Conservation (phyloP, 495 filamentous ascomycete species). For the Talaromyces borbonicus region DNA sequence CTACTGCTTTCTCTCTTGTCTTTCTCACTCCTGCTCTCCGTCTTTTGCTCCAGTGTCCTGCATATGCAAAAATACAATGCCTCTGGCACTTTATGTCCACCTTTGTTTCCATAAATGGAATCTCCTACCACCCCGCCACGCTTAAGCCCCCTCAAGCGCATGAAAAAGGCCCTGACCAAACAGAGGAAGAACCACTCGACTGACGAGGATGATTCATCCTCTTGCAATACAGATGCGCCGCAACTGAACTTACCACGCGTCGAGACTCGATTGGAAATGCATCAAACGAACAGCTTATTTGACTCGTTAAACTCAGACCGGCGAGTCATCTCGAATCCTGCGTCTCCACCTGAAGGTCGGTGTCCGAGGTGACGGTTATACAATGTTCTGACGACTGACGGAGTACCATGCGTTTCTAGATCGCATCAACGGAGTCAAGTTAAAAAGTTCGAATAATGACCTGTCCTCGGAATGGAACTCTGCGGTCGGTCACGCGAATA, state of each 20-base stretch:
- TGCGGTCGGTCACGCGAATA: conserved; percentile 66
- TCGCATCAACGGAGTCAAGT: neutral
- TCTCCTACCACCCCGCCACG: conserved; percentile 7
- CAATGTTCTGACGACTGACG: neutral
- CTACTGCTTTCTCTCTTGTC: neutral
- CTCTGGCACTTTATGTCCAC: neutral
- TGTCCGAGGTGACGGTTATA: neutral
- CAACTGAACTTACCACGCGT: conserved; percentile 34
- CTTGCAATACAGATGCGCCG: conserved; percentile 21
- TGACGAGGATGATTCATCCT: conserved; percentile 17
- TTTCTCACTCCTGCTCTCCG: neutral
- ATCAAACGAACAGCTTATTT: conserved; percentile 31
- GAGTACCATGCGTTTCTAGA: neutral
- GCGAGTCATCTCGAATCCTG: conserved; percentile 5
- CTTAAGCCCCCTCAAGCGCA: conserved; percentile 20
- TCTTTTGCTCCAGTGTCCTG: neutral
- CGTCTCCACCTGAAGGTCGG: neutral
- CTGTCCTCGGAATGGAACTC: conserved; percentile 53
- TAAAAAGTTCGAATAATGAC: conserved; percentile 22
- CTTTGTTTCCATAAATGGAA: conserved; percentile 1
- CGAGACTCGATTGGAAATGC: conserved; percentile 38
- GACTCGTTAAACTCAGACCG: conserved; percentile 12
- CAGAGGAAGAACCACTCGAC: conserved; percentile 14
- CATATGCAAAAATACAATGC: neutral
- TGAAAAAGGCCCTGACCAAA: conserved; percentile 17